Evolutionary conservation across 306 rosid genomes (phyloP), one percentile per base, ranked within the genome.

Genomic region (Lupinus albus): DNA sequence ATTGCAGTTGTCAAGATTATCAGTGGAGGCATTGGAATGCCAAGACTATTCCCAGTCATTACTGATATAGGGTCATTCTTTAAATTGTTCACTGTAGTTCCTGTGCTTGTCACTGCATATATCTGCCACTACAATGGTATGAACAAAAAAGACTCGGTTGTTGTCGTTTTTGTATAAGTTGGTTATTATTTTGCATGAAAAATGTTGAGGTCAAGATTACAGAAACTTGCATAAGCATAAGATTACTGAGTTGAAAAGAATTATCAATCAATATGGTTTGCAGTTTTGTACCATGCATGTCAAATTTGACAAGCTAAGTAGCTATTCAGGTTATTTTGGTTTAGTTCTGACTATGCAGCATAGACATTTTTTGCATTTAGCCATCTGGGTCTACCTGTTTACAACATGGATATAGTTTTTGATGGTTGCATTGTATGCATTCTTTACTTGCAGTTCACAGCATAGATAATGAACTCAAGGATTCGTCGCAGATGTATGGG

Each of bases 91-190:
- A 91, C 97, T 0, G 93, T 81, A 11, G 88, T 78, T 75, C 97
- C 97, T 30, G 89, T 91, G 54, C 78, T 91, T 35, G 95, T 91
- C 65, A 86, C 86, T 11, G 97, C 95, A 48, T 91, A 61, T 72
- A 80, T 91, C 64, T 91, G 97, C 80, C 97, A 91, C 61, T 91
- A 81, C 83, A 91, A 91, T 11, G 95, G 97, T 91, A 86, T 71
- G 80, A 12, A 47, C 61, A 1, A 20, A 50, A 58, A 20, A 44
- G 25, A 50, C 9, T n/a, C n/a, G n/a, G n/a, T n/a, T n/a, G n/a
- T n/a, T n/a, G n/a, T n/a, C n/a, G n/a, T 17, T 16, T n/a, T n/a
- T n/a, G 2, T 70, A 17, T 4, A 38, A 11, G 49, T 44, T 16
- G 36, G 45, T 73, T 45, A 44, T 11, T 54, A 54, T 44, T 51